Base-by-base conservation (phyloP, 257 asterid species). In the Avicennia marina region DNA sequence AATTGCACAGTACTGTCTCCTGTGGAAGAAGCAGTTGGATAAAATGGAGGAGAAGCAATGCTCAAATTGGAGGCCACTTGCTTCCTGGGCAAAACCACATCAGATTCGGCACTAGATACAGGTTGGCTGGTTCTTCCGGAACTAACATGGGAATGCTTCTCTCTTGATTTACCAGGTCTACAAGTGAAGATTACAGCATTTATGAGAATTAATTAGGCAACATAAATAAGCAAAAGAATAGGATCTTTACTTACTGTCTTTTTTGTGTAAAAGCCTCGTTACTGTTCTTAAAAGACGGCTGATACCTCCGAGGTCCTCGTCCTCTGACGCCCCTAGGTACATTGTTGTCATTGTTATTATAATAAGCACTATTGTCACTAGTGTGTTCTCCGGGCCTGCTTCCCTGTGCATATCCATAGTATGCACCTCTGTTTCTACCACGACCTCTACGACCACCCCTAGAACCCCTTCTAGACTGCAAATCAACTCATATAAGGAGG, bases 11-110 rank as follows among this genome's bases (percentile, higher is more conserved):
- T 58, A 50, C 29, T 67, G 20, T 79, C 97, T 72, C 78, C 88
- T 4, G 84, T 31, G 47, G 98, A 84, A 49, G 97, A 74, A 56
- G 87, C 80, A 67, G 95, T 80, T 45, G 99, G 99, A 73, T 93
- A 93, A 77, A 89, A 93, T 53, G 99, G 99, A 65, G 99, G 99
- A 55, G 99, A 93, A 62, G 99, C 94, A 47, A 81, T 79, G 81
- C 70, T 89, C 77, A 93, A 75, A 71, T 76, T 84, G 64, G 99
- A 93, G n/a, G 85, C 95, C 43, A 62, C 78, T 55, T 89, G 89
- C 65, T 77, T 86, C 47, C 69, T 73, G 51, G 89, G 78, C 29
- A 58, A 68, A 59, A 50, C 72, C 20, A 58, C 58, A 64, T 78
- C 89, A 46, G 77, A 43, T 34, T 74, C 83, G 66, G 64, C 56